Base-by-base conservation (phyloP, 139 green algal genomes). In the Ulvella scutata region DNA sequence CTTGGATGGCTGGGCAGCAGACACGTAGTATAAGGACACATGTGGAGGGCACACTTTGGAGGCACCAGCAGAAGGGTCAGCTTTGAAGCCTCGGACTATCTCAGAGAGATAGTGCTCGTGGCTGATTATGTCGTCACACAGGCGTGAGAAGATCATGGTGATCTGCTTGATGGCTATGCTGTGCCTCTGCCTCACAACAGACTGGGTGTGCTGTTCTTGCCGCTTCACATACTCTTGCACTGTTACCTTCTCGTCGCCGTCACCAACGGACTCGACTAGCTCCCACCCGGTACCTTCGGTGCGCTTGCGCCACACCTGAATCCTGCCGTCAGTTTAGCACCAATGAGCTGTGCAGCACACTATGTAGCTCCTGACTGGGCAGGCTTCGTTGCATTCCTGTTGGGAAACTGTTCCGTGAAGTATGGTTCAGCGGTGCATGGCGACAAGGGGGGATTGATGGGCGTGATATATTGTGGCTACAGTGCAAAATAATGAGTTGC, bases 181-280 rank as follows among this genome's bases (percentile, higher is more conserved):
- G 51, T 67, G 51, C 51, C 51, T n/a, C 51, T 67, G 51, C 51
- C 51, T n/a, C 51, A 67, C 51, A n/a, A 67, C 51, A 26, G 51
- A 67, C 51, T 67, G 51, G n/a, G 51, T 67, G 51, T 67, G 51
- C 51, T 36, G n/a, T 26, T 67, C 51, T 26, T 67, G 51, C 51
- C 33, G 51, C 51, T 67, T 67, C 51, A 67, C 51, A 26, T 67
- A 67, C n/a, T 67, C 51, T 26, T n/a, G n/a, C 9, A 67, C 2
- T 26, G 51, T 31, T 6, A 26, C 51, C 51, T 67, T 67, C 51
- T 36, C n/a, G 51, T 67, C 51, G 2, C 51, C 51, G 9, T n/a
- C 51, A 29, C 51, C 51, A 31, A 26, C 17, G 20, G 51, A 67
- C 51, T 67, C n/a, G 13, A 67, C 1, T n/a, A 13, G 17, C 51